Evolutionary conservation across 805 yeast species (phyloP).

Genomic region (Lipomyces starkeyi): DNA sequence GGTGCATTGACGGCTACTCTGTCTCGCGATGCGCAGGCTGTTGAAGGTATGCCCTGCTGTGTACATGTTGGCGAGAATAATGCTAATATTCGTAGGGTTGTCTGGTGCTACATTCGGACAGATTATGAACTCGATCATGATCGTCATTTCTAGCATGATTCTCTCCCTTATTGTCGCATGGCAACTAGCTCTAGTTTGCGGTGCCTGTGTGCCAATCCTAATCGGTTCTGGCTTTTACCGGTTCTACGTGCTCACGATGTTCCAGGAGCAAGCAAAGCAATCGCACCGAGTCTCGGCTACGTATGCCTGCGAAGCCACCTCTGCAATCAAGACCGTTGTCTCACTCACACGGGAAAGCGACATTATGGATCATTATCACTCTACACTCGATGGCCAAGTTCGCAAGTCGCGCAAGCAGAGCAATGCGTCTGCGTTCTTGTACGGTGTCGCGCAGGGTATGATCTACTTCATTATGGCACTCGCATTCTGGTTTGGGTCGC

Average conservation of each 20-base stretch:
- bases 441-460: constrained; percentile 50
- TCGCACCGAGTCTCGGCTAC: constrained; percentile 51
- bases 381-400: constrained; percentile 20
- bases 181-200: constrained; percentile 53
- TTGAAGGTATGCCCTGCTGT: constrained; percentile 38
- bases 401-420: constrained; percentile 26
- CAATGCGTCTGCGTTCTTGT: constrained; percentile 46
- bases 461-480: constrained; percentile 52
- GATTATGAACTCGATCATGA: constrained; percentile 45
- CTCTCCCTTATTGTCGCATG: constrained; percentile 51
- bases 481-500: constrained; percentile 54
- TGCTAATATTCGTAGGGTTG: constrained; percentile 23
- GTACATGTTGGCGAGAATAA: not conserved
- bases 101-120: constrained; percentile 46
- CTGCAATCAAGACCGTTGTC: constrained; percentile 52
- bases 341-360: constrained; percentile 52
- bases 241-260: constrained; percentile 45
- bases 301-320: constrained; percentile 51
- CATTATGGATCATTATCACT: constrained; percentile 45
- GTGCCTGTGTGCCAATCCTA: constrained; percentile 47
- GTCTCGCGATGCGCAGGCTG: constrained; percentile 43
- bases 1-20: constrained; percentile 43
- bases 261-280: constrained; percentile 49
- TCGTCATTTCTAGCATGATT: constrained; percentile 49
- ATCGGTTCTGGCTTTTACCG: constrained; percentile 52